phyloP scores from a whole-genome alignment of 2,329 filamentous ascomycete genomes.

The Fusarium sp. region DNA sequence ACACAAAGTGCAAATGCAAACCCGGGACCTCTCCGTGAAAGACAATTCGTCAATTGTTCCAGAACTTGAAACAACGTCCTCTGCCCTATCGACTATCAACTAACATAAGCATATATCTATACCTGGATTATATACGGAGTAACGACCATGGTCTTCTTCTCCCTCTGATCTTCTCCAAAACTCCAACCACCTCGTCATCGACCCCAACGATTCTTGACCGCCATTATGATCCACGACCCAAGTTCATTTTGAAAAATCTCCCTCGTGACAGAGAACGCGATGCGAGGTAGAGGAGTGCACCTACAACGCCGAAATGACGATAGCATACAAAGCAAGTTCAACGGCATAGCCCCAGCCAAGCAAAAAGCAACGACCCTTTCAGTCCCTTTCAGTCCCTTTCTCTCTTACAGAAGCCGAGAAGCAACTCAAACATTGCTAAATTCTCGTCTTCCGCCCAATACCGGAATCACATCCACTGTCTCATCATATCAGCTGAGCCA shows the following conservation, averaged over 20 bases:
- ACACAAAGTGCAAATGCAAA: background rate
- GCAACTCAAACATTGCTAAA: background rate
- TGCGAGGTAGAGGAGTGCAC: background rate
- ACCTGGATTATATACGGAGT: background rate
- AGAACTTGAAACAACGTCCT: background rate
- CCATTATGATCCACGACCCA: slow-evolving; percentile 14
- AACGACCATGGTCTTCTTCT: background rate
- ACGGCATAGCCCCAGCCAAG: background rate
- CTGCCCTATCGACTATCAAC: background rate
- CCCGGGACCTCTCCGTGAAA: background rate
- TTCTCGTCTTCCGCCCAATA: slow-evolving; percentile 7
- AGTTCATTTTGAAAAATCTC: slow-evolving; percentile 1
- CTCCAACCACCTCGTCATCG: slow-evolving; percentile 11
- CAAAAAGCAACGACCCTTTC: slow-evolving; percentile 6
- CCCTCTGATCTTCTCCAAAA: background rate
- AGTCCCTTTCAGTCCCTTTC: background rate
- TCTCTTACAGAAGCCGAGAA: slow-evolving; percentile 16
- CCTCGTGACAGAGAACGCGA: slow-evolving; percentile 6
- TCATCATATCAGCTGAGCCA: background rate
- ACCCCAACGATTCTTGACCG: slow-evolving; percentile 23
- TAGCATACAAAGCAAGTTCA: slow-evolving; percentile 27
- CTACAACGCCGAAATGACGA: slow-evolving; percentile 20
- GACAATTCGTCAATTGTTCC: background rate
- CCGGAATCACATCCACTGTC: background rate
- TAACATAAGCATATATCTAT: background rate